Evolutionary conservation across 352 stramenopile genomes (phyloP).

Genomic region (Pythium insidiosum): DNA sequence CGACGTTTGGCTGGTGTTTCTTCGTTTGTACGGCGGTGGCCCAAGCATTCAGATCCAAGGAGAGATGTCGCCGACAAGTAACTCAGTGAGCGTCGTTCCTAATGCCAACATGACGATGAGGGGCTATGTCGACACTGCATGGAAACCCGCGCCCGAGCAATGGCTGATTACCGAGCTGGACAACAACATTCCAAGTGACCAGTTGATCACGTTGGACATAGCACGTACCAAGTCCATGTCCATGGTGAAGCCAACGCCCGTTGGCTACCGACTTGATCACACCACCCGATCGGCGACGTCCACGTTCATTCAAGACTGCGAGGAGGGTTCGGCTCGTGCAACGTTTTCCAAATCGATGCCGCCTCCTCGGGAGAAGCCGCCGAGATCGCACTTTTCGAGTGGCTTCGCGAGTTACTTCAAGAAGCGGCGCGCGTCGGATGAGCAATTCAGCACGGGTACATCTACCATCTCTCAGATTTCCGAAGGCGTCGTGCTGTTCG

Average conservation of each 20-base stretch:
- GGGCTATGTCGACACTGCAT: neutral
- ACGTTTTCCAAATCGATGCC: no score
- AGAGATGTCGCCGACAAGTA: neutral
- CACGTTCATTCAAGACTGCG: no score
- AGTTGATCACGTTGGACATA: neutral
- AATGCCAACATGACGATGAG: no score
- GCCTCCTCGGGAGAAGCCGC: no score
- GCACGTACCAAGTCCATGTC: no score
- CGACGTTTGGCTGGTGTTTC: slow-evolving; percentile 58
- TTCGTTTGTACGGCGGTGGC: slow-evolving; percentile 48
- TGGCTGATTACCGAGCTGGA: slow-evolving; percentile 59
- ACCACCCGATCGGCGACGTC: no score
- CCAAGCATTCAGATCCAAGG: slow-evolving; percentile 37
- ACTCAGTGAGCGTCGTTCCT: no score
- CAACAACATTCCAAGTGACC: slow-evolving; percentile 16
- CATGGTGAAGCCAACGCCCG: no score
- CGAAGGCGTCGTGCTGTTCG: slow-evolving; percentile 14
- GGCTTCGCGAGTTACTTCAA: no score
- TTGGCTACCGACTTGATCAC: no score
- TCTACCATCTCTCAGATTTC: slow-evolving; percentile 4
- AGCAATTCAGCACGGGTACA: neutral
- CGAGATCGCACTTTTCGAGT: no score
- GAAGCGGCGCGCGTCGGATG: slow-evolving; percentile 2
- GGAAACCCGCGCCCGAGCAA: neutral
- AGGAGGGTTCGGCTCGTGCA: no score